phyloP scores from a whole-genome alignment of 768 basidiomycete species.

The Lentinula guzmanii region DNA sequence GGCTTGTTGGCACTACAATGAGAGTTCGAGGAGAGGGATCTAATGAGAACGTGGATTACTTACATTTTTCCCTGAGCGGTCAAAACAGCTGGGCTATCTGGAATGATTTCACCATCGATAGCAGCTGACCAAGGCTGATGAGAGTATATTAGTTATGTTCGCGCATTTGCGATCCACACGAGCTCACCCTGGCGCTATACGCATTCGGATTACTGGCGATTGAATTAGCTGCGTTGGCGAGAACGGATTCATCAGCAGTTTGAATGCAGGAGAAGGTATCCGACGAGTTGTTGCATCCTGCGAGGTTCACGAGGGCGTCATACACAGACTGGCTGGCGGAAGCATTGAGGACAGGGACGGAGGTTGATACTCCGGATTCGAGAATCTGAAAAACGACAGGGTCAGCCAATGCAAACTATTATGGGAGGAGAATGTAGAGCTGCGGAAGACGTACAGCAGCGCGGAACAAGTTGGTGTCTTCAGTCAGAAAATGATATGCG shows the following conservation, averaged over 20 bases:
- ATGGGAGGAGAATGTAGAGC: neutral
- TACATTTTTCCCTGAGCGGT: conserved; percentile 11
- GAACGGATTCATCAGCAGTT: neutral
- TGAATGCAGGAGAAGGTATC: conserved; percentile 1
- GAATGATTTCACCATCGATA: conserved; percentile 18
- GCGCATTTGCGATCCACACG: neutral
- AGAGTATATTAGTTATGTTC: neutral
- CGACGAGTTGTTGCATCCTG: neutral
- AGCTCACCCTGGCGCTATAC: neutral
- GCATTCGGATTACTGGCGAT: neutral
- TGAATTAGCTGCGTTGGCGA: neutral
- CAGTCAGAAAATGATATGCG: neutral
- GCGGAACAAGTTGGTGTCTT: neutral
- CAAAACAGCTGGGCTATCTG: conserved; percentile 15
- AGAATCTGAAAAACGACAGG: conserved; percentile 1
- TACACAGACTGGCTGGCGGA: neutral
- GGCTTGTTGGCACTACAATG: conserved; percentile 12
- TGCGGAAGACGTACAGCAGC: neutral
- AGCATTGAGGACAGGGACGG: neutral
- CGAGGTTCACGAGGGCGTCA: neutral
- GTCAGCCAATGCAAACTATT: neutral
- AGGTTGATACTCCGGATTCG: conserved; percentile 7
- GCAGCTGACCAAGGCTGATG: conserved; percentile 14
- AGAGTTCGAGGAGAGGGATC: neutral
- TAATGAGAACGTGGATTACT: neutral